Evolutionary conservation across 225 moss, liverwort and hornwort genomes (phyloP), one percentile per base, ranked within the genome.

Genomic region (Polytrichum commune): DNA sequence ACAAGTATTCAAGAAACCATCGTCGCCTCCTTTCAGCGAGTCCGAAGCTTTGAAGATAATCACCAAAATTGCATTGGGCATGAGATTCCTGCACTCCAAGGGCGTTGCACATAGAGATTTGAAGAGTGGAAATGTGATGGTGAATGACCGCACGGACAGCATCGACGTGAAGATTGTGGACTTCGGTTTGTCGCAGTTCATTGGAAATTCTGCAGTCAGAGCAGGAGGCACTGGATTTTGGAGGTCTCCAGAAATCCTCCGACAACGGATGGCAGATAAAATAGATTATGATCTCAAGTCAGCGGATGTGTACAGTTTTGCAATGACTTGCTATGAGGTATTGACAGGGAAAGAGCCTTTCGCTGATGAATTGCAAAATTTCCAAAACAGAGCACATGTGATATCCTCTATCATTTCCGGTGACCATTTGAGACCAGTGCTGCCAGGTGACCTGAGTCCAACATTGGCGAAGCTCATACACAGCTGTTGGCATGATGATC

Each of bases 271-370:
- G 53, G 18, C 32, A 66, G 46, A 18, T n/a, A n/a, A n/a, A 18
- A 29, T 5, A 29, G 32, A 55, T 3, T 60, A 74, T 60, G 63
- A 70, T 61, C 64, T 76, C 5, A 54, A 70, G 71, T 71, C 79
- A 73, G 69, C 79, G 8, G 73, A 79, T 64, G 76, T 79, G 10
- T 71, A 70, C 13, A 81, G 70, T 57, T 66, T 66, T 74, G 73
- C 69, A 23, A 70, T 79, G 79, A 70, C 79, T 6, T 79, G 73
- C 58, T 76, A 71, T 55, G 79, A 77, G 54, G 71, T 77, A 25
- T 3, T 77, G 8, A 75, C 68, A 0, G 76, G 79, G 10, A 27
- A 23, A 7, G 27, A 6, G 0, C 74, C 74, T 5, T 77, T 77
- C 27, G 38, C 73, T n/a, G 29, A 22, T 2, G 13, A 60, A 10